Percentiles rank a stretch among this genome's conserved stretches.
Evolutionary conservation across 2,329 filamentous ascomycete genomes (phyloP).

Genomic region (Cercospora sp.): DNA sequence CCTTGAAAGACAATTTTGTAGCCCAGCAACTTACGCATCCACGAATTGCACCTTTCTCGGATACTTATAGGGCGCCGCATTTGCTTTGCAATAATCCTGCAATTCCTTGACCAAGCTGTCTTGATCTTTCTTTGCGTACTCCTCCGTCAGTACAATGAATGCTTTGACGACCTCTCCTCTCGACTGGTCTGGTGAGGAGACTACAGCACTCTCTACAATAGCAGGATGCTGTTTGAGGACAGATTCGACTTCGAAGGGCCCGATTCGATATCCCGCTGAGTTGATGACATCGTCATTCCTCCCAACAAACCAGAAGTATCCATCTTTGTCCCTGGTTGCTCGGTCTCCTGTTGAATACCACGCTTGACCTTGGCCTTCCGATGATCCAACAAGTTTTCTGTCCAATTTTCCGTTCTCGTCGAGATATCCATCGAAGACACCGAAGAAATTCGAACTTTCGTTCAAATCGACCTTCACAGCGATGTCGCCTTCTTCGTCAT

Average conservation of each 20-base stretch:
- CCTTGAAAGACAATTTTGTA: background rate
- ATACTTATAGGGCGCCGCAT: conserved; percentile 47
- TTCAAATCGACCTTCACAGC: conserved; percentile 32
- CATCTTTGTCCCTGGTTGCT: conserved; percentile 90
- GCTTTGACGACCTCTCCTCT: conserved; percentile 47
- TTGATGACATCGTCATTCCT: conserved; percentile 77
- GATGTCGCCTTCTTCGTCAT: conserved; percentile 43
- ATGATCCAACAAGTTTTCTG: conserved; percentile 20
- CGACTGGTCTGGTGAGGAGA: conserved; percentile 42
- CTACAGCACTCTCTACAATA: conserved; percentile 45
- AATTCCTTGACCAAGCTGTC: conserved; percentile 38
- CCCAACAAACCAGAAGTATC: conserved; percentile 99
- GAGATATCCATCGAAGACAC: conserved; percentile 36
- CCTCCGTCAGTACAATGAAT: conserved; percentile 42
- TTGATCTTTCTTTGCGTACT: conserved; percentile 25
- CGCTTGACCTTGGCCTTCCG: conserved; percentile 3
- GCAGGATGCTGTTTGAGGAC: conserved; percentile 44
- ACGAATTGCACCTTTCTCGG: conserved; percentile 45
- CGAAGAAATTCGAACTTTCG: conserved; percentile 30
- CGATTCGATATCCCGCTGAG: conserved; percentile 44
- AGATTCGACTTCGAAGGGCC: conserved; percentile 47
- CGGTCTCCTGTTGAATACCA: conserved; percentile 55
- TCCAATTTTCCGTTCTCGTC: conserved; percentile 31
- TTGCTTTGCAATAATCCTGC: conserved; percentile 44
- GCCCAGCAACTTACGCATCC: conserved; percentile 19